Evolutionary conservation across 2,329 filamentous ascomycete genomes (phyloP).

Genomic region (Xylogone sp.): DNA sequence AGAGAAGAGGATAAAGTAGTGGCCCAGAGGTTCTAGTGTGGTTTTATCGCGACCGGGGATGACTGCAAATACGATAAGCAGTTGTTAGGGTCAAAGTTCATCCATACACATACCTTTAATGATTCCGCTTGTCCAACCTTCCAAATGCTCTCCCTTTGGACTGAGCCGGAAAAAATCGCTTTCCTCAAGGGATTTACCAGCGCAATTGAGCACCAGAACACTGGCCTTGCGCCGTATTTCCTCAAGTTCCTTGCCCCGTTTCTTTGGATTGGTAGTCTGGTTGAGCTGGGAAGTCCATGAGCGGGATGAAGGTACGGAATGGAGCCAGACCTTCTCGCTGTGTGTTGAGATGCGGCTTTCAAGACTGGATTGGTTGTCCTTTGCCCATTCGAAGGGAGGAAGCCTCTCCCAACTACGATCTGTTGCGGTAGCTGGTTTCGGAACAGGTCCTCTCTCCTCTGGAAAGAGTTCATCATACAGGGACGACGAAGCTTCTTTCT

Average conservation of each 20-base stretch:
- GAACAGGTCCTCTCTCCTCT: conserved; percentile 36
- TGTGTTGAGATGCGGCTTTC: neutral
- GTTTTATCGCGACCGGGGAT: conserved; percentile 61
- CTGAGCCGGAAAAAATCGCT: conserved; percentile 69
- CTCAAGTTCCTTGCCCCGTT: neutral
- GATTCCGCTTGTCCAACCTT: conserved; percentile 64
- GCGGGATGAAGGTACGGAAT: neutral
- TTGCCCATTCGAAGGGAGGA: conserved; percentile 22
- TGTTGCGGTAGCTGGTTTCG: neutral
- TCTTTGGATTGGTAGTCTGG: neutral
- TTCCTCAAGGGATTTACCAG: conserved; percentile 56
- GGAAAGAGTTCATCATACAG: conserved; percentile 51
- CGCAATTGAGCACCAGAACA: conserved; percentile 53
- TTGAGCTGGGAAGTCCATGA: neutral
- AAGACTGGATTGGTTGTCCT: neutral
- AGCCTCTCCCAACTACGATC: conserved; percentile 15
- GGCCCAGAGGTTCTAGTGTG: conserved; percentile 59
- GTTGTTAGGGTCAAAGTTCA: conserved; percentile 1
- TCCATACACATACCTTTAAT: conserved; percentile 41
- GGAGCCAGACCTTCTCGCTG: neutral
- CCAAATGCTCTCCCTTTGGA: conserved; percentile 58
- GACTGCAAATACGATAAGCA: conserved; percentile 35
- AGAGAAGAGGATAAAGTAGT: conserved; percentile 69
- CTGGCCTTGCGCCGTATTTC: conserved; percentile 4
- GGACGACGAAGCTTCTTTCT: conserved; percentile 15